Evolutionary conservation across 164 flowering plant genomes (phyloP).

Genomic region (Berberis thunbergii): DNA sequence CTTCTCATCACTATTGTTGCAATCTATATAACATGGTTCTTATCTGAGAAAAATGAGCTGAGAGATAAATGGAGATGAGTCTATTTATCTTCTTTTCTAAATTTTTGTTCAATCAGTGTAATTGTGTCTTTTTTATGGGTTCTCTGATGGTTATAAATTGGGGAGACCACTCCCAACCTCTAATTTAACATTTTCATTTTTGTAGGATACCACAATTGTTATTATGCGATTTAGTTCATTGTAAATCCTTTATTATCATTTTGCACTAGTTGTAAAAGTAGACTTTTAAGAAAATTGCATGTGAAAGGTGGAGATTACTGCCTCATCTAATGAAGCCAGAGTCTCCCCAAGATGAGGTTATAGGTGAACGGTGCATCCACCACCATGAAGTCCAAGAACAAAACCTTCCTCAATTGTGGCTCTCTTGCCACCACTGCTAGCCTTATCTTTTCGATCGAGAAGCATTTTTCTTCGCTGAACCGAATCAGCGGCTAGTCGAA

Average conservation of each 20-base stretch:
- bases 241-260: background rate
- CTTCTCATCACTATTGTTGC: slow-evolving; percentile 81
- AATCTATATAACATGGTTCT: slow-evolving; percentile 79
- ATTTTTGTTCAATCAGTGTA: slow-evolving; percentile 5
- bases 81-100: slow-evolving; percentile 2
- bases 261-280: background rate
- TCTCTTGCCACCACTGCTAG: no score
- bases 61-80: slow-evolving; percentile 86
- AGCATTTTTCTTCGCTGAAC: no score
- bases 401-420: no score
- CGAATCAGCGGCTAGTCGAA: no score
- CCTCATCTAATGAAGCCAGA: no score
- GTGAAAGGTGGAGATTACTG: no score
- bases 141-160: background rate
- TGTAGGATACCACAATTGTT: background rate
- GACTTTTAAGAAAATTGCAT: background rate
- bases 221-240: slow-evolving; percentile 2
- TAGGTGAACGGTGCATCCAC: no score
- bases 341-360: no score
- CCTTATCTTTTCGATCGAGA: no score
- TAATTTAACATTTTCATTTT: slow-evolving; percentile 11
- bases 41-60: slow-evolving; percentile 86
- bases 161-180: slow-evolving; percentile 8
- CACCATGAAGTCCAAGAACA: no score
- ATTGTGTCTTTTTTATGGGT: background rate